Evolutionary conservation across 331 rosid species (phyloP).

Genomic region (Malus hybrid): DNA sequence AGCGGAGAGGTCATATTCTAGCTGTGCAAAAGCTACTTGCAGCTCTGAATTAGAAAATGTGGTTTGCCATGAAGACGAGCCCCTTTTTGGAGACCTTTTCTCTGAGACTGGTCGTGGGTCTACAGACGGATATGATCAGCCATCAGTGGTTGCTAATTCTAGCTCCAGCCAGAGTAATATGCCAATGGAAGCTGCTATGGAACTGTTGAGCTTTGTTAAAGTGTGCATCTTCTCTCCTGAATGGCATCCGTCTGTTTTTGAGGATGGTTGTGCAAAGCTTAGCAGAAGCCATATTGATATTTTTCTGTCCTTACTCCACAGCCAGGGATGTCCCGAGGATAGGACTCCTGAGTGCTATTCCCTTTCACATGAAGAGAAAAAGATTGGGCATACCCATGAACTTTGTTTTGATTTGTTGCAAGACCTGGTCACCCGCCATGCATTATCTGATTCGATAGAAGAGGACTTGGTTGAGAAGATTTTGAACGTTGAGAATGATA

Average conservation of each 20-base stretch:
- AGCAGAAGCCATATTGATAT: constrained; percentile 56
- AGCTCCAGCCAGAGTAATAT: constrained; percentile 53
- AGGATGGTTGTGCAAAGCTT: constrained; percentile 65
- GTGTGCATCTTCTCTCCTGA: constrained; percentile 69
- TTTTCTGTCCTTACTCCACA: constrained; percentile 59
- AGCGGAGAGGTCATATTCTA: constrained; percentile 73
- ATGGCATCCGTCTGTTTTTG: constrained; percentile 60
- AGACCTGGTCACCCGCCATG: constrained; percentile 57
- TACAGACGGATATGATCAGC: constrained; percentile 82
- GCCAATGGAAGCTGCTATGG: constrained; percentile 81
- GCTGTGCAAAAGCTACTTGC: constrained; percentile 64
- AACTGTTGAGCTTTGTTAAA: constrained; percentile 68
- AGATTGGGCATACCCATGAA: constrained; percentile 68
- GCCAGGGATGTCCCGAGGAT: constrained; percentile 77
- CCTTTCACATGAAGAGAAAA: constrained; percentile 60
- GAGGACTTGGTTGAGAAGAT: constrained; percentile 77
- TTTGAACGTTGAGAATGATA: constrained; percentile 61
- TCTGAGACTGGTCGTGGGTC: constrained; percentile 95
- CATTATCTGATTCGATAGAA: constrained; percentile 72
- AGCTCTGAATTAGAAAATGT: constrained; percentile 64
- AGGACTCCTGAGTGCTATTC: constrained; percentile 41
- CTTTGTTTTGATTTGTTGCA: constrained; percentile 74
- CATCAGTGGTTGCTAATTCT: constrained; percentile 49
- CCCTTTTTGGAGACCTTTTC: constrained; percentile 95
- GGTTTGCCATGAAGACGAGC: constrained; percentile 88